Percentiles rank a stretch among this genome's conserved stretches.
Evolutionary conservation across 2,329 filamentous ascomycete genomes (phyloP).

Genomic region (Setomelanomma holmii): DNA sequence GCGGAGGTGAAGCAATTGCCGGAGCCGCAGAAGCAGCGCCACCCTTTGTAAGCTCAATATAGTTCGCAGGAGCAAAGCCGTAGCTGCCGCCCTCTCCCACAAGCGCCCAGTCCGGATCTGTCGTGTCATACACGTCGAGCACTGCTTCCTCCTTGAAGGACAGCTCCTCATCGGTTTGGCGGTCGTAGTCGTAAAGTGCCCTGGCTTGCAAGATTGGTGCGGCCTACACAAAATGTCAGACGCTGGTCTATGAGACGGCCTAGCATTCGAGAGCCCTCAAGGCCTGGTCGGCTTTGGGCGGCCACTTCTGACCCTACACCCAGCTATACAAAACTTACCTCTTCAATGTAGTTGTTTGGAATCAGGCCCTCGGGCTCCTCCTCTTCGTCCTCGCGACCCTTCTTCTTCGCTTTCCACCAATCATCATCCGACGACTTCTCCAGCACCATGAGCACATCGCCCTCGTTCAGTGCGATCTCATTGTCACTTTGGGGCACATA

Average conservation of each 20-base stretch:
- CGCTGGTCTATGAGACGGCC: neutral
- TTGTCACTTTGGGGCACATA: constrained; percentile 86
- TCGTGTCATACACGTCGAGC: constrained; percentile 84
- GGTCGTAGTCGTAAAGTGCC: constrained; percentile 96
- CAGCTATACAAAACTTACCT: constrained; percentile 67
- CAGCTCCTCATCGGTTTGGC: constrained; percentile 96
- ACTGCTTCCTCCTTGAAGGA: constrained; percentile 90
- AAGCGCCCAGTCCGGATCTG: constrained; percentile 95
- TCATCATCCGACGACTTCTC: constrained; percentile 78
- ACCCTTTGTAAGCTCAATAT: constrained; percentile 75
- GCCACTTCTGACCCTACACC: too few species aligned
- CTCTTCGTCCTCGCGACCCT: constrained; percentile 76
- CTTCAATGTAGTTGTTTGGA: constrained; percentile 93
- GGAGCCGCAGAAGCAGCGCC: constrained; percentile 45
- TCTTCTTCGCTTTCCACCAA: constrained; percentile 98
- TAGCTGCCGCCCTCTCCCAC: constrained; percentile 85
- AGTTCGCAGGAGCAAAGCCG: constrained; percentile 95
- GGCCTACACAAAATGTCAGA: constrained; percentile 57
- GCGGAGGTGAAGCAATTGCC: constrained; percentile 53
- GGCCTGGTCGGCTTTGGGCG: too few species aligned
- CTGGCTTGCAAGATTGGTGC: constrained; percentile 74
- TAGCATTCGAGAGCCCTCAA: neutral
- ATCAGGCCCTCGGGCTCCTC: constrained; percentile 91
- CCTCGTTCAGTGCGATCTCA: constrained; percentile 84
- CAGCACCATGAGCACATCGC: constrained; percentile 86